A percentile compares a stretch with the other conserved stretches of the same genome.
These are phyloP conservation scores for Rhododendron ovatum DNA, from an alignment of 148 eudicot species.

Conservation along the genomic window DNA sequence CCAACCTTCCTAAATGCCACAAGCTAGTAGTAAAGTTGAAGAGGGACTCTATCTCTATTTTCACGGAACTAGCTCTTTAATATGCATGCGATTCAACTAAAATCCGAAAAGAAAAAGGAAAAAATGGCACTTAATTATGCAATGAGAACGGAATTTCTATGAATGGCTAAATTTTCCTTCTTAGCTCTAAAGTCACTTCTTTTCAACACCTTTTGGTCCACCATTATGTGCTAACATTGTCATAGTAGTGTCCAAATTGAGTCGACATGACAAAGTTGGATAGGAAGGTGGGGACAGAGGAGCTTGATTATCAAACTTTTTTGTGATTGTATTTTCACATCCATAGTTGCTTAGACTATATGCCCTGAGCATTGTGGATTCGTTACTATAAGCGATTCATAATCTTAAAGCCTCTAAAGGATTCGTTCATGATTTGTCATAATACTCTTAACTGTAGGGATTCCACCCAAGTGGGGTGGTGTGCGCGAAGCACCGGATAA, in stretches of 20 bases:
- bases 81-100: background rate
- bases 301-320: background rate
- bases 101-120: background rate
- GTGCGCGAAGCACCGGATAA: no score
- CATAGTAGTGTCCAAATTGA: background rate
- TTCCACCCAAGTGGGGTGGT: no score
- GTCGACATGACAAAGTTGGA: background rate
- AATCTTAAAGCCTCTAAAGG: background rate
- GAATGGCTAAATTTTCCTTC: background rate
- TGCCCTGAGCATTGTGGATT: background rate
- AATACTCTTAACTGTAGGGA: no score
- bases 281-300: background rate
- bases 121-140: background rate
- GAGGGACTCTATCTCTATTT: background rate
- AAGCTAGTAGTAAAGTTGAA: no score
- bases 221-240: background rate
- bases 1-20: no score
- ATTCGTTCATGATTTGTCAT: background rate
- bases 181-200: background rate
- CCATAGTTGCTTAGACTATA: background rate
- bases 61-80: background rate
- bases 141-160: background rate
- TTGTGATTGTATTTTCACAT: background rate
- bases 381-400: no score
- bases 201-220: background rate